Evolutionary conservation across 192 early-diverging fungal genomes (phyloP).

Genomic region (Chytriomyces sp.): DNA sequence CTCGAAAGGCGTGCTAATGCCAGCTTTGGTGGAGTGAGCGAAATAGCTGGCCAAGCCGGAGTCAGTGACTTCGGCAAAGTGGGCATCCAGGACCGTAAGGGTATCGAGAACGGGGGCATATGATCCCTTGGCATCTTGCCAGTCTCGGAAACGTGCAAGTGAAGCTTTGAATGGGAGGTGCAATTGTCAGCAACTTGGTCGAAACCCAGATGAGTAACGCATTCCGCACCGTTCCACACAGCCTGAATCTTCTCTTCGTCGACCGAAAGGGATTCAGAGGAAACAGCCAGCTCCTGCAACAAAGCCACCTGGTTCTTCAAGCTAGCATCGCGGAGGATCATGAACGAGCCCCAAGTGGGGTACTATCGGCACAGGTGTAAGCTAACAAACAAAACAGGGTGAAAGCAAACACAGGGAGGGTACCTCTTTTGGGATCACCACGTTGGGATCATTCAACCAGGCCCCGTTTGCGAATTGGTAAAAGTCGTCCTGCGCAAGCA

Average conservation of each 20-base stretch:
- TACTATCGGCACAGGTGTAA: conserved; percentile 3
- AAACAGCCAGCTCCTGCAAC: background rate
- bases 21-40: background rate
- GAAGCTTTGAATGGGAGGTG: background rate
- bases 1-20: background rate
- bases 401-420: background rate
- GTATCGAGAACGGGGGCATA: conserved; percentile 5
- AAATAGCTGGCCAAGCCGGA: background rate
- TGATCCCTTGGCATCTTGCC: background rate
- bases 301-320: conserved; percentile 14
- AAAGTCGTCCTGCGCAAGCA: conserved; percentile 11
- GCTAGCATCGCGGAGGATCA: conserved; percentile 5
- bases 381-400: background rate
- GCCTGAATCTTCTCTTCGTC: conserved; percentile 13
- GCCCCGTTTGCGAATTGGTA: conserved; percentile 7
- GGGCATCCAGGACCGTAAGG: background rate
- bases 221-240: conserved; percentile 3
- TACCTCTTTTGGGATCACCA: conserved; percentile 16
- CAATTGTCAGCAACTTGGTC: background rate
- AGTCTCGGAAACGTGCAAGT: conserved; percentile 7
- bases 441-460: conserved; percentile 13
- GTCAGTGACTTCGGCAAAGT: background rate
- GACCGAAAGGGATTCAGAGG: background rate
- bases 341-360: conserved; percentile 19
- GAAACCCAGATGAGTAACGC: background rate